phyloP scores from a whole-genome alignment of 1,284 basidiomycete species.

The Ganoderma resinaceum region DNA sequence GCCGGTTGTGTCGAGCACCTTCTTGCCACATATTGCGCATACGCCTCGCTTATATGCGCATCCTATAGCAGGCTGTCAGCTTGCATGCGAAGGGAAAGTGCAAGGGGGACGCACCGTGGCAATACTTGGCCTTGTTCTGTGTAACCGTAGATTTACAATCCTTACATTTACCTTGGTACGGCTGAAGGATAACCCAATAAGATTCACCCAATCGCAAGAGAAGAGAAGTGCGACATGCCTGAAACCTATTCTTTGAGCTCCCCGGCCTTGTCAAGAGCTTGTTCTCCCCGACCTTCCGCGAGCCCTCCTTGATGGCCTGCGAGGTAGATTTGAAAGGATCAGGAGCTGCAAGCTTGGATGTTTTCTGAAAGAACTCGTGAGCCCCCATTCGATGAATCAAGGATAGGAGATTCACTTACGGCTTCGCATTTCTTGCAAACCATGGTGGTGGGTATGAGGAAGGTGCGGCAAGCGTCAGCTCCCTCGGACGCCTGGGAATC shows the following conservation, averaged over 20 bases:
- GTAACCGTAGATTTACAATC: constrained; percentile 83
- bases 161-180: constrained; percentile 84
- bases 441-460: constrained; percentile 51
- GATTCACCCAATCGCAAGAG: background rate
- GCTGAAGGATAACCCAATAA: constrained; percentile 48
- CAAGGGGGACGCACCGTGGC: constrained; percentile 65
- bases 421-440: constrained; percentile 81
- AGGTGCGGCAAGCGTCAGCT: background rate
- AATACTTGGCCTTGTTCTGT: constrained; percentile 86
- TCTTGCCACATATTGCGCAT: constrained; percentile 85
- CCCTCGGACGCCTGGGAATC: background rate
- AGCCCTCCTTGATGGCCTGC: constrained; percentile 76
- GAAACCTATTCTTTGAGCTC: constrained; percentile 75
- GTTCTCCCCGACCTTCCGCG: constrained; percentile 79
- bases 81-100: constrained; percentile 9
- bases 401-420: constrained; percentile 43
- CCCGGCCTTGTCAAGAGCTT: constrained; percentile 70
- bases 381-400: background rate
- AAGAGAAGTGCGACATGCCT: constrained; percentile 51
- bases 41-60: constrained; percentile 86
- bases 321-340: constrained; percentile 81
- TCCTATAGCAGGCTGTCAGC: constrained; percentile 49
- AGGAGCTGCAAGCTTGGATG: constrained; percentile 81
- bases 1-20: constrained; percentile 80
- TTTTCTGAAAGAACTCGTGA: constrained; percentile 58